Conservation (phyloP, 2,329 filamentous ascomycete genomes). For the Cytospora piceicola region DNA sequence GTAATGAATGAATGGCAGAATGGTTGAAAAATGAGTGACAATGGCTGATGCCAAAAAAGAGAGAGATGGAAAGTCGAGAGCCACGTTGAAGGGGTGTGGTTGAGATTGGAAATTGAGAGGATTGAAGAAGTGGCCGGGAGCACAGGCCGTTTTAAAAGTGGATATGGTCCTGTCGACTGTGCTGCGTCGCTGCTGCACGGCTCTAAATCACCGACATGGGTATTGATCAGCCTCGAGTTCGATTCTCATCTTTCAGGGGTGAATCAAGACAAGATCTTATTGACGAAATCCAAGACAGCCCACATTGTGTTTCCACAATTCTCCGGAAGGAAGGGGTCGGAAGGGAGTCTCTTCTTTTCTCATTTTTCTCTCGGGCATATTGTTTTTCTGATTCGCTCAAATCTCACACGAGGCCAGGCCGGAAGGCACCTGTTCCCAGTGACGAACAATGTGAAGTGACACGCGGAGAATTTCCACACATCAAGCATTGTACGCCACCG, state of each 20-base stretch:
- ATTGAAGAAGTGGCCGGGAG: constrained; percentile 31
- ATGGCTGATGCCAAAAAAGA: constrained; percentile 53
- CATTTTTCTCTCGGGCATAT: constrained; percentile 22
- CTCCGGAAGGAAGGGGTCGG: constrained; percentile 27
- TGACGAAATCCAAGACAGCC: constrained; percentile 27
- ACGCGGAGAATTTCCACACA: constrained; percentile 22
- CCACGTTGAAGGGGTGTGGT: constrained; percentile 25
- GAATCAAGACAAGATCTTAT: constrained; percentile 31
- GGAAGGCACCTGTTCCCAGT: constrained; percentile 3
- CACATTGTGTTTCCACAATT: constrained; percentile 27
- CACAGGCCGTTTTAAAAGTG: constrained; percentile 32
- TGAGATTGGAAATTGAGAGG: constrained; percentile 28
- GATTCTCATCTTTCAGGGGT: constrained; percentile 32
- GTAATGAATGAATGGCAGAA: constrained; percentile 43
- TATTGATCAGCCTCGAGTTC: constrained; percentile 32
- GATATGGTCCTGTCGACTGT: constrained; percentile 25
- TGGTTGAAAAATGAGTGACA: constrained; percentile 58
- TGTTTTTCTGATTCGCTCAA: constrained; percentile 17
- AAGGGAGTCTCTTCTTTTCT: constrained; percentile 34
- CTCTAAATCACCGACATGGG: constrained; percentile 32
- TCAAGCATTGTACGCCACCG: constrained; percentile 17
- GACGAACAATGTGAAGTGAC: constrained; percentile 8
- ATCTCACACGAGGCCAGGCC: constrained; percentile 14
- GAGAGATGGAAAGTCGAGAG: constrained; percentile 29
- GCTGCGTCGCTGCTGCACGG: constrained; percentile 31